Base-by-base conservation (phyloP, 495 filamentous ascomycete genomes). In the Astrothelium macrocarpum region DNA sequence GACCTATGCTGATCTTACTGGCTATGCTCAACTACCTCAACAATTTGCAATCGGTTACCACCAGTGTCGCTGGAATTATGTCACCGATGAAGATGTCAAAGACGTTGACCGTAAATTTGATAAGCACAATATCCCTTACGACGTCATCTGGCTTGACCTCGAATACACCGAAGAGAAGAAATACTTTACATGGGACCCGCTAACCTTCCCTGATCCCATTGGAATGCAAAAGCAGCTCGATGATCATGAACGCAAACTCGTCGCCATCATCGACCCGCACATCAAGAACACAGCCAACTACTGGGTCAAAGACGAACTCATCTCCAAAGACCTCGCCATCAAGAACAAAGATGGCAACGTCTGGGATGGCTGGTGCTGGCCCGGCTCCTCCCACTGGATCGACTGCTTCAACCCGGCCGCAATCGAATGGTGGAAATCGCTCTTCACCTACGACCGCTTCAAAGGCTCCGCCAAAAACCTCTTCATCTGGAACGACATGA, bases 401-500 rank as follows among this genome's bases (percentile, higher is more conserved):
- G 94, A 98, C 68, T 87, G 85, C 73, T 97, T 98, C 77, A 97
- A 90, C 69, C 91, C 93, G 28, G 86, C 85, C 1, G 88, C 90
- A 29, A 81, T 85, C 59, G 82, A 85, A 59, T 98, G 95, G 95
- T 98, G 94, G 94, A 84, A 81, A 49, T 74, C 79, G 14, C 83
- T 97, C 9, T 96, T 95, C 81, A 87, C 88, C 66, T 96, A 91
- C 70, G 85, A 90, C 71, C 81, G 75, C 49, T 97, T 95, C 80
- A 88, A 89, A 72, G 90, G 90, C 58, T 86, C 90, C 2, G 80
- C 86, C 68, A 75, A 85, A 42, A 97, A 96, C 71, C 83, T 87
- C 2, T 96, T 90, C 78, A 86, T 97, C 71, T 98, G 94, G 94
- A 98, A 98, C 74, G 94, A 98, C 72, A 98, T 98, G 94, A 98